Conservation (phyloP, 768 basidiomycete genomes). For the Suillus spraguei region DNA sequence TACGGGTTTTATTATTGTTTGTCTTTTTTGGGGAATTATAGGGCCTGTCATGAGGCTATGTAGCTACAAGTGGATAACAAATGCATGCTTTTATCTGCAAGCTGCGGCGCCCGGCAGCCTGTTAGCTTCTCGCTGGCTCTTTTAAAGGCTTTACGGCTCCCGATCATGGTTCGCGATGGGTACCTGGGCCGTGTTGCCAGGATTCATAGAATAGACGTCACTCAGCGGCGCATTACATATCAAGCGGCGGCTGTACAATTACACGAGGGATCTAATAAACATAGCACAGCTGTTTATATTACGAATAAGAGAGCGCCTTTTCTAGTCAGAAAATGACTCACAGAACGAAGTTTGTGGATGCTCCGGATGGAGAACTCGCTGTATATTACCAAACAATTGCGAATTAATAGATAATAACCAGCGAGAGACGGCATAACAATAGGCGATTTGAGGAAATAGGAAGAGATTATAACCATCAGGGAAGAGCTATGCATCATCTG, state of each 20-base stretch:
- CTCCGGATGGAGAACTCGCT: conserved; percentile 22
- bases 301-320: conserved; percentile 15
- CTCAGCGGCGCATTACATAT: conserved; percentile 5
- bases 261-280: conserved; percentile 17
- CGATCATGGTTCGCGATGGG: conserved; percentile 6
- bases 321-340: conserved; percentile 25
- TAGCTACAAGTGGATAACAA: conserved; percentile 11
- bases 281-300: conserved; percentile 26
- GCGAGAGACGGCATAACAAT: conserved; percentile 13
- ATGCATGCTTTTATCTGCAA: conserved; percentile 9
- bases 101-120: conserved; percentile 10
- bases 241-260: conserved; percentile 19
- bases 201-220: conserved; percentile 3
- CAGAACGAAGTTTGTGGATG: conserved; percentile 14
- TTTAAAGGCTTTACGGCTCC: background rate
- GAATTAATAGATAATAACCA: conserved; percentile 21
- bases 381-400: conserved; percentile 17
- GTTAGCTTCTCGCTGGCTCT: background rate
- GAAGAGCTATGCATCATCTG: conserved; percentile 70
- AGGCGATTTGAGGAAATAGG: background rate
- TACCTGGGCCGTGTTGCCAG: background rate
- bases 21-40: conserved; percentile 8
- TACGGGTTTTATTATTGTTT: conserved; percentile 10
- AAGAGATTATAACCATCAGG: background rate
- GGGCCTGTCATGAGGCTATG: conserved; percentile 10